Conservation (phyloP, 202 grass and related monocot species). For the Brachypodium distachyon region DNA sequence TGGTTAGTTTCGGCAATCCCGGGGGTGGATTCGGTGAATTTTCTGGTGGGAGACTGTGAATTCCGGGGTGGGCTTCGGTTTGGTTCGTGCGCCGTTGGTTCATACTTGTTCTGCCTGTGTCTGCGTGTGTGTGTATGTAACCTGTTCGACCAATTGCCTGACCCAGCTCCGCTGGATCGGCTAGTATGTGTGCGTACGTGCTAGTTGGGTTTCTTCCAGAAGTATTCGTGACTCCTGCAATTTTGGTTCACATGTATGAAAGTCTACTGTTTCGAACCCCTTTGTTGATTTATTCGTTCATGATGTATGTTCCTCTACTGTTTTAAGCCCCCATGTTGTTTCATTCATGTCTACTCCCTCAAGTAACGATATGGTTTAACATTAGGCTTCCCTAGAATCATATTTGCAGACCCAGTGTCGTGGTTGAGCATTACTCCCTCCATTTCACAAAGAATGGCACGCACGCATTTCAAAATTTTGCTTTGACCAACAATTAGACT, state of each 20-base stretch:
- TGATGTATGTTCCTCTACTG: too few relatives aligned
- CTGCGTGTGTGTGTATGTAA: not conserved
- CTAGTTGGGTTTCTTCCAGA: not conserved
- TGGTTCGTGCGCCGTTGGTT: not conserved
- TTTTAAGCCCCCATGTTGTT: not conserved
- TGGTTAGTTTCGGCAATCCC: not conserved
- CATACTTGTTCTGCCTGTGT: not conserved
- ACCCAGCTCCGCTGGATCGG: not conserved
- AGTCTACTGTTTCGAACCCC: not conserved
- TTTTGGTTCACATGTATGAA: not conserved
- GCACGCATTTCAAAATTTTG: too few relatives aligned
- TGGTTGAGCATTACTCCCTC: too few relatives aligned
- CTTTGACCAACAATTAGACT: too few relatives aligned
- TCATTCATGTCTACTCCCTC: not conserved
- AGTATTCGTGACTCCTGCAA: not conserved
- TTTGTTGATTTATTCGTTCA: not conserved
- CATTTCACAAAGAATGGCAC: too few relatives aligned
- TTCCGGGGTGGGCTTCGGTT: not conserved
- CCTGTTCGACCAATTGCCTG: constrained; percentile 19
- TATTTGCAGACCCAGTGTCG: not conserved
- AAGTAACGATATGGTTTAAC: not conserved
- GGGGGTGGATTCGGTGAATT: not conserved
- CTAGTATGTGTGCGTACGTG: too few relatives aligned
- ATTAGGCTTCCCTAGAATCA: not conserved
- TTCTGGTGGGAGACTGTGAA: not conserved